Percentiles rank a stretch among this genome's conserved stretches.
Evolutionary conservation across 257 asterid species (phyloP).

Genomic region (Capsicum rhomboideum): DNA sequence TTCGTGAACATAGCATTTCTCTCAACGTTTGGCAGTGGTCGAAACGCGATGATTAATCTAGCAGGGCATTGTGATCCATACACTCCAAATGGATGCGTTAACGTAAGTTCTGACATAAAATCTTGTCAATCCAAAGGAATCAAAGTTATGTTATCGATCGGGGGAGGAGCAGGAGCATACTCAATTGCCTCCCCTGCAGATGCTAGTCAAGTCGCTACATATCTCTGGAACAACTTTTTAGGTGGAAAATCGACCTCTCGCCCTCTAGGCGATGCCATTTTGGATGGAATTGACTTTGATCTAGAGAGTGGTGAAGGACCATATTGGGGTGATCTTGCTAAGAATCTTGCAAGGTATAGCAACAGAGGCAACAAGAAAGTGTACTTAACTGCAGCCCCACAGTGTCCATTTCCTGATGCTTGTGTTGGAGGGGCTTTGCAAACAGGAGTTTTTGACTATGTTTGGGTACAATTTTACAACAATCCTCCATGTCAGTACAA

Average conservation of each 20-base stretch:
- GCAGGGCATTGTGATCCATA: slow-evolving; percentile 45
- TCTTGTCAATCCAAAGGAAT: slow-evolving; percentile 30
- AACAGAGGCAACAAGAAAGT: slow-evolving; percentile 31
- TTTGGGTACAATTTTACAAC: slow-evolving; percentile 42
- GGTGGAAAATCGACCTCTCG: slow-evolving; percentile 30
- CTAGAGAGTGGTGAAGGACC: slow-evolving; percentile 34
- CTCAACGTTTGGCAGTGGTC: slow-evolving; percentile 26
- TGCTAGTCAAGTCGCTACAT: slow-evolving; percentile 32
- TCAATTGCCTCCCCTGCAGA: slow-evolving; percentile 25
- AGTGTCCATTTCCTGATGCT: slow-evolving; percentile 46
- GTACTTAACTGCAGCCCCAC: slow-evolving; percentile 44
- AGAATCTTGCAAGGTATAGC: slow-evolving; percentile 20
- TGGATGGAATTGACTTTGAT: slow-evolving; percentile 45
- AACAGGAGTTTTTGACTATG: slow-evolving; percentile 39
- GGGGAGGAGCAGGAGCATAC: slow-evolving; percentile 33
- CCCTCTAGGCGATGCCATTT: slow-evolving; percentile 28
- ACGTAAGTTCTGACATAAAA: slow-evolving; percentile 27
- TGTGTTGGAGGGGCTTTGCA: slow-evolving; percentile 28
- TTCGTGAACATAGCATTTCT: slow-evolving; percentile 32
- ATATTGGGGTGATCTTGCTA: slow-evolving; percentile 38
- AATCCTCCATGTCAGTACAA: slow-evolving; percentile 35
- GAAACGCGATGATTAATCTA: slow-evolving; percentile 30
- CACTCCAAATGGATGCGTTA: slow-evolving; percentile 22
- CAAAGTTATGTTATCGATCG: slow-evolving; percentile 34
- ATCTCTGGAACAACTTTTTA: slow-evolving; percentile 37